These are phyloP conservation scores for Spinellus fusiger DNA, from an alignment of 192 early-diverging fungal genomes.

Conservation along the genomic window DNA sequence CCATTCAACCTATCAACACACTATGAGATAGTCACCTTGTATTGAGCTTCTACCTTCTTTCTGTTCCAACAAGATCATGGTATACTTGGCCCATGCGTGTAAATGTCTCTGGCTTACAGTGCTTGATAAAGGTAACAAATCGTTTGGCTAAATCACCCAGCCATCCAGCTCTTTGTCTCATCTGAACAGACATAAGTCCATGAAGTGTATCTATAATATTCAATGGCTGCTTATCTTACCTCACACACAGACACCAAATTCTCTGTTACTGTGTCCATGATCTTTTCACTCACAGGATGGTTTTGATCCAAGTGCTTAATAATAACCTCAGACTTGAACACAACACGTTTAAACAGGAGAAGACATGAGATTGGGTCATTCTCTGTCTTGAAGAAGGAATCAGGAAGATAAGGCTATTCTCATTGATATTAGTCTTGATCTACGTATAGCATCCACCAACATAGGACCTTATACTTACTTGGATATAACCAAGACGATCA, in stretches of 20 bases:
- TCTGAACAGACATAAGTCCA: conserved; percentile 16
- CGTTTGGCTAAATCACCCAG: conserved; percentile 63
- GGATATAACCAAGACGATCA: conserved; percentile 57
- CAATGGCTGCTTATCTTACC: conserved; percentile 8
- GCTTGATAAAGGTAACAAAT: conserved; percentile 61
- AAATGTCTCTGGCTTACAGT: conserved; percentile 67
- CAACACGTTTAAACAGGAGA: conserved; percentile 73
- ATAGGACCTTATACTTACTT: conserved; percentile 18
- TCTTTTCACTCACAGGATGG: conserved; percentile 51
- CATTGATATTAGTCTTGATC: no score
- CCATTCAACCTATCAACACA: conserved; percentile 46
- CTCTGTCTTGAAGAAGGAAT: conserved; percentile 76
- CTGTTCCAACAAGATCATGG: conserved; percentile 73
- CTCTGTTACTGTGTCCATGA: conserved; percentile 41
- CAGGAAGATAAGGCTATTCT: conserved; percentile 73
- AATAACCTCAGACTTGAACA: conserved; percentile 76
- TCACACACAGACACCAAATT: conserved; percentile 52
- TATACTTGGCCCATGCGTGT: conserved; percentile 64
- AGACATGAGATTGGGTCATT: conserved; percentile 68
- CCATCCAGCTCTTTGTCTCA: conserved; percentile 58
- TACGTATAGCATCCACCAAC: no score
- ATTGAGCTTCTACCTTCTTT: conserved; percentile 48
- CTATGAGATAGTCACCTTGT: not conserved
- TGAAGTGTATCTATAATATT: not conserved
- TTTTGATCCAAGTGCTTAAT: conserved; percentile 66